phyloP scores from a whole-genome alignment of 2,329 filamentous ascomycete species.

The Cladosporium sp. region DNA sequence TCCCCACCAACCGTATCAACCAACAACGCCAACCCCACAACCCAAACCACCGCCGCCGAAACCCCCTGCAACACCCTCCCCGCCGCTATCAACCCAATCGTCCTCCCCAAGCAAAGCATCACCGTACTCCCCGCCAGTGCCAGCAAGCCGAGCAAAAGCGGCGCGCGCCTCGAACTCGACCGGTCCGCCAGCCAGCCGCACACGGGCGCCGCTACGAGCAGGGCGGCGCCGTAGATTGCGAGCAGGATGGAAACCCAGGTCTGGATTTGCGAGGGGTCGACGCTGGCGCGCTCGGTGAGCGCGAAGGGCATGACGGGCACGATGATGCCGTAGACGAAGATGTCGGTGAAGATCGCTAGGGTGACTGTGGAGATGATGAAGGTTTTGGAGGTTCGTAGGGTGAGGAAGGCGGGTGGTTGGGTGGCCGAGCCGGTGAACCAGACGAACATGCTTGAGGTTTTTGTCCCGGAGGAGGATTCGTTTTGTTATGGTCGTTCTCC shows the following conservation, averaged over 20 bases:
- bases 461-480: too few species aligned
- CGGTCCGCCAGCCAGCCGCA: conserved; percentile 60
- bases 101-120: conserved; percentile 61
- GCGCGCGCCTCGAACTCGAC: conserved; percentile 57
- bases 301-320: conserved; percentile 71
- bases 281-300: conserved; percentile 52
- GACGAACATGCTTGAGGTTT: conserved; percentile 25
- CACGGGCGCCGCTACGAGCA: conserved; percentile 55
- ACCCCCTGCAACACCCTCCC: conserved; percentile 66
- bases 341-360: conserved; percentile 46
- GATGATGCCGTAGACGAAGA: conserved; percentile 61
- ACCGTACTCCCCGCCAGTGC: conserved; percentile 61
- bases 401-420: conserved; percentile 28
- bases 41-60: conserved; percentile 70
- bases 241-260: conserved; percentile 70
- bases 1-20: conserved; percentile 65
- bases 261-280: conserved; percentile 52
- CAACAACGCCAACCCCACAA: conserved; percentile 65
- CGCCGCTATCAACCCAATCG: conserved; percentile 57
- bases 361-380: conserved; percentile 36
- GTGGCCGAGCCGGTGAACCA: conserved; percentile 28
- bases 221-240: conserved; percentile 64
- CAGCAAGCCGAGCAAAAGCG: conserved; percentile 61
- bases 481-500: too few species aligned
- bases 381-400: conserved; percentile 29